phyloP scores from a whole-genome alignment of 768 basidiomycete species.

The Naganishia vishniacii region DNA sequence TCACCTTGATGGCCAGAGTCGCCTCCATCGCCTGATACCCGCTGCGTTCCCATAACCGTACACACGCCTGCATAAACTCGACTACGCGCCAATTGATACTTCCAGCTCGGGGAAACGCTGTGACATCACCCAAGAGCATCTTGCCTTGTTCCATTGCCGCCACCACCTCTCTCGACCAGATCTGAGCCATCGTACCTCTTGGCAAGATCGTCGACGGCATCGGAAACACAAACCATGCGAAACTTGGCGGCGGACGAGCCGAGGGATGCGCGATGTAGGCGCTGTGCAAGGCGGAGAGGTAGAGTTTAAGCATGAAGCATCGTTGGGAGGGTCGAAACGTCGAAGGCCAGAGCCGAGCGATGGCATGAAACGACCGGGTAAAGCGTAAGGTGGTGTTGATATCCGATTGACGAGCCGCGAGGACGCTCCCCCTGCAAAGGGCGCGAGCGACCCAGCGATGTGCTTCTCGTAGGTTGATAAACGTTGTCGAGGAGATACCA shows the following conservation, averaged over 20 bases:
- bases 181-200: slow-evolving; percentile 6
- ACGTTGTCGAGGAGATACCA: not conserved
- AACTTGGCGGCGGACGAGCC: slow-evolving; percentile 19
- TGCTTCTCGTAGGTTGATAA: slow-evolving; percentile 59
- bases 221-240: slow-evolving; percentile 28
- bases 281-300: slow-evolving; percentile 64
- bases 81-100: slow-evolving; percentile 71
- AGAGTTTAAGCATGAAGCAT: slow-evolving; percentile 62
- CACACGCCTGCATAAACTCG: slow-evolving; percentile 72
- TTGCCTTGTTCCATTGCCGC: slow-evolving; percentile 68
- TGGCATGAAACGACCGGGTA: slow-evolving; percentile 45
- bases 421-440: slow-evolving; percentile 70
- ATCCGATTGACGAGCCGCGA: slow-evolving; percentile 56
- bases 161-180: slow-evolving; percentile 64
- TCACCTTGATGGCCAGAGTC: slow-evolving; percentile 64
- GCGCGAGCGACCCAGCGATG: slow-evolving; percentile 80
- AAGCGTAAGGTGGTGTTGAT: slow-evolving; percentile 36
- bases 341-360: slow-evolving; percentile 63
- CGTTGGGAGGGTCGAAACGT: slow-evolving; percentile 72
- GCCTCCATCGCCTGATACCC: slow-evolving; percentile 61
- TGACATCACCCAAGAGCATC: slow-evolving; percentile 62
- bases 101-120: slow-evolving; percentile 74
- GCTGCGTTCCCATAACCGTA: slow-evolving; percentile 73
- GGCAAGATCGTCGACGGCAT: slow-evolving; percentile 19
- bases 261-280: slow-evolving; percentile 30